Conservation (phyloP, 306 rosid genomes). For the Alnus rubra region DNA sequence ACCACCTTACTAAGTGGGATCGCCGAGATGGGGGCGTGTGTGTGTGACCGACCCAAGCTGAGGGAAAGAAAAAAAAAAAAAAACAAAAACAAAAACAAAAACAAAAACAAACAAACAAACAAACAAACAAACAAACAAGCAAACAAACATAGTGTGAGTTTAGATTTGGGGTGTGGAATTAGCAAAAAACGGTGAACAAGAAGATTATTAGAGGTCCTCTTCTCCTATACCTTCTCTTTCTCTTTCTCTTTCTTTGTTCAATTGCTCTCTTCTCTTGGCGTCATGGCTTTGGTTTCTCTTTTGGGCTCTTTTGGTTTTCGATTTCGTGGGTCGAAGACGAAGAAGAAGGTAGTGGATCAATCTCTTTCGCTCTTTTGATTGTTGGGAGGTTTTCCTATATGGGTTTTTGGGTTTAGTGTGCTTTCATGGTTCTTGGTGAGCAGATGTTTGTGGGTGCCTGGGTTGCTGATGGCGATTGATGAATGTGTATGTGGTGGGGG, state of each 20-base stretch:
- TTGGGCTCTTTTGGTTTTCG: conserved; percentile 4
- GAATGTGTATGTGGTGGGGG: background rate
- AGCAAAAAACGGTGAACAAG: conserved; percentile 71
- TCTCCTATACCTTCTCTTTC: conserved; percentile 39
- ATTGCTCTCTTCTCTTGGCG: background rate
- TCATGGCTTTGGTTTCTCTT: background rate
- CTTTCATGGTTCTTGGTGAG: conserved; percentile 19
- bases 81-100: background rate
- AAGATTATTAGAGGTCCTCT: conserved; percentile 45
- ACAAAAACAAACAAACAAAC: too few species aligned
- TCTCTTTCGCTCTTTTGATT: conserved; percentile 1
- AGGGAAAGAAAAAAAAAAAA: conserved; percentile 21
- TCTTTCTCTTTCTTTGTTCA: conserved; percentile 17
- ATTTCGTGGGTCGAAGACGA: conserved; percentile 5
- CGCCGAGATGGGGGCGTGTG: conserved; percentile 35
- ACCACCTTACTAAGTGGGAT: conserved; percentile 20
- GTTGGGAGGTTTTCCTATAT: background rate
- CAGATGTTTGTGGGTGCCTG: background rate
- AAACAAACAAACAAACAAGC: too few species aligned
- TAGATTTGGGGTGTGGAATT: conserved; percentile 56
- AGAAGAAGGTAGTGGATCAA: conserved; percentile 40
- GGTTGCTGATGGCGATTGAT: background rate
- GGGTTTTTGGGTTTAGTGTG: conserved; percentile 13
- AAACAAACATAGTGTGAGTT: conserved; percentile 33
- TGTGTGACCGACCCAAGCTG: background rate